Percentiles rank a stretch among this genome's conserved stretches.
Evolutionary conservation across 768 basidiomycete genomes (phyloP).

Genomic region (Suillus sp.): DNA sequence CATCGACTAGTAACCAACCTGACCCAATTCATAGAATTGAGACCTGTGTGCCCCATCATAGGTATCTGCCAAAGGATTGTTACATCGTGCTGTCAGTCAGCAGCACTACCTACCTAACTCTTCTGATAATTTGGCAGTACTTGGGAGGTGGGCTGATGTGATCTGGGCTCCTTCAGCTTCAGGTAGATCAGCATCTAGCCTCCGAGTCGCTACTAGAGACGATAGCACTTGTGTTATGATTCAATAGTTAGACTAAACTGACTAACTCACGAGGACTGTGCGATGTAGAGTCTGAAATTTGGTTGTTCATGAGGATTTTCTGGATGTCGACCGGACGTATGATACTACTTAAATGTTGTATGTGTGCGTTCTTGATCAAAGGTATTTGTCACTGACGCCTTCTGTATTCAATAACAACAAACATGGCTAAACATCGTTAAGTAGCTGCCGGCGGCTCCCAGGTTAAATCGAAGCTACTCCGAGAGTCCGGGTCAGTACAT

Average conservation of each 20-base stretch:
- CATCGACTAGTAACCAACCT: conserved; percentile 28
- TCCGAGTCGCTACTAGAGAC: not conserved
- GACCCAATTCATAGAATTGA: conserved; percentile 44
- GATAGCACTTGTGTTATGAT: not conserved
- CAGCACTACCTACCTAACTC: not conserved
- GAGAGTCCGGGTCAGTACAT: too few species aligned
- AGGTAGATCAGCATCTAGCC: not conserved
- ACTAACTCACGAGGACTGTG: not conserved
- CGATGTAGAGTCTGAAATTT: not conserved
- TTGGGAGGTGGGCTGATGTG: not conserved
- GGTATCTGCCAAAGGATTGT: conserved; percentile 1
- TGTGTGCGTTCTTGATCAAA: too few species aligned
- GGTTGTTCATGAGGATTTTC: not conserved
- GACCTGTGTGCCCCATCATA: conserved; percentile 12
- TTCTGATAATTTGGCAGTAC: not conserved
- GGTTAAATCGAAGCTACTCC: too few species aligned
- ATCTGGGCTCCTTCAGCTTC: not conserved
- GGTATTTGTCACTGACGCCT: not conserved
- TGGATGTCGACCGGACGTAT: not conserved
- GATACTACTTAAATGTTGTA: not conserved
- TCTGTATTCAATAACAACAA: conserved; percentile 4
- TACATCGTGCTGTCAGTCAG: not conserved
- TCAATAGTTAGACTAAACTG: not conserved
- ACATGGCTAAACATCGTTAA: not conserved
- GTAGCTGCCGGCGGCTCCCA: too few species aligned